Conservation (phyloP, 345 rosid species). For the Syzygium oleosum region DNA sequence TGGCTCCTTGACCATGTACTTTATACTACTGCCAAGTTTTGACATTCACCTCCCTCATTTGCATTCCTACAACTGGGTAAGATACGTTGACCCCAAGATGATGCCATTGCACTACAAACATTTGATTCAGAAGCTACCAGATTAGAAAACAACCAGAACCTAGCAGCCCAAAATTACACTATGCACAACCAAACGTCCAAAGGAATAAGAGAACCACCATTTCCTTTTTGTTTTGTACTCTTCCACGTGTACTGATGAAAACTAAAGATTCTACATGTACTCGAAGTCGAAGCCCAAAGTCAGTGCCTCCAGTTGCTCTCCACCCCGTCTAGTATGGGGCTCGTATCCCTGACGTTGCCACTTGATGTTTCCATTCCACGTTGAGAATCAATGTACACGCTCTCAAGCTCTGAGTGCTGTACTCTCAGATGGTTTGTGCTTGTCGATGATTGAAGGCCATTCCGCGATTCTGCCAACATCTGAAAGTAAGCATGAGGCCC, state of each 20-base stretch:
- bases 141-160: not conserved
- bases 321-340: conserved; percentile 25
- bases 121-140: not conserved
- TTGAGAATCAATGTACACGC: conserved; percentile 40
- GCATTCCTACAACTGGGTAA: not conserved
- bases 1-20: not conserved
- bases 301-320: conserved; percentile 7
- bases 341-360: conserved; percentile 19
- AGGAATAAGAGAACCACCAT: not conserved
- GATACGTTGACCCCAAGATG: not conserved
- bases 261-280: not conserved
- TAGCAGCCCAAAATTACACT: not conserved
- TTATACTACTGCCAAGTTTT: not conserved
- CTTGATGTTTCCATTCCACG: conserved; percentile 20
- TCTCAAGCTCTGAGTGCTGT: conserved; percentile 38
- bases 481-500: conserved; percentile 91
- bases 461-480: conserved; percentile 63
- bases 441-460: conserved; percentile 11
- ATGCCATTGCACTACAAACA: not conserved
- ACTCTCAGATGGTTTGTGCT: conserved; percentile 6
- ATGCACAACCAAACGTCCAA: not conserved
- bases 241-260: not conserved
- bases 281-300: not conserved
- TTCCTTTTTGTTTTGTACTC: not conserved
- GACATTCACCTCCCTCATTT: not conserved